These are phyloP conservation scores for Crepidotus variabilis DNA, from an alignment of 768 basidiomycete genomes.

Conservation along the genomic window DNA sequence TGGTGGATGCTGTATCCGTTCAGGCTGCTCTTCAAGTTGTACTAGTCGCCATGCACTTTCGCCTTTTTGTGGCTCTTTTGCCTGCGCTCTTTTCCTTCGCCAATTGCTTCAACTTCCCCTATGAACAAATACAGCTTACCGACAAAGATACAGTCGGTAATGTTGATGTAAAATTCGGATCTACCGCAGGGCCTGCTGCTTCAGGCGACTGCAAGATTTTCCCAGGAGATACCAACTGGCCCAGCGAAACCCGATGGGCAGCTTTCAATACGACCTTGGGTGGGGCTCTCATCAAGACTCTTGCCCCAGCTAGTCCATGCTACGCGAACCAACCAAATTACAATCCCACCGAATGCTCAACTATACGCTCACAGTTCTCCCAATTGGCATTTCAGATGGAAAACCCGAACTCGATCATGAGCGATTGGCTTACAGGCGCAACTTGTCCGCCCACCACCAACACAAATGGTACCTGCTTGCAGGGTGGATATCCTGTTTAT, in stretches of 20 bases:
- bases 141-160: background rate
- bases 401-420: slow-evolving; percentile 3
- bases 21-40: too few species aligned
- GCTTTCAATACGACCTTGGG: background rate
- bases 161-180: background rate
- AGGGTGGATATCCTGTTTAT: slow-evolving; percentile 7
- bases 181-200: background rate
- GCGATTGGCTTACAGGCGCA: background rate
- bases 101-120: background rate
- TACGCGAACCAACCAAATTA: background rate
- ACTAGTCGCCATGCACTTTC: background rate
- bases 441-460: slow-evolving; percentile 1
- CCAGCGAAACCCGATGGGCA: background rate
- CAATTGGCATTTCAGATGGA: slow-evolving; percentile 4
- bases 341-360: background rate
- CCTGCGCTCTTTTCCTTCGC: background rate
- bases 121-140: background rate
- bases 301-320: background rate
- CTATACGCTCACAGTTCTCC: background rate
- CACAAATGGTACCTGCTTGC: background rate
- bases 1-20: background rate
- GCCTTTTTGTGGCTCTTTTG: background rate
- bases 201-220: background rate
- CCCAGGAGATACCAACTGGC: background rate
- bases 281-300: background rate